A percentile compares a stretch with the other conserved stretches of the same genome.
phyloP scores from a whole-genome alignment of 2,329 filamentous ascomycete genomes.

The Nigrograna mackinnonii region DNA sequence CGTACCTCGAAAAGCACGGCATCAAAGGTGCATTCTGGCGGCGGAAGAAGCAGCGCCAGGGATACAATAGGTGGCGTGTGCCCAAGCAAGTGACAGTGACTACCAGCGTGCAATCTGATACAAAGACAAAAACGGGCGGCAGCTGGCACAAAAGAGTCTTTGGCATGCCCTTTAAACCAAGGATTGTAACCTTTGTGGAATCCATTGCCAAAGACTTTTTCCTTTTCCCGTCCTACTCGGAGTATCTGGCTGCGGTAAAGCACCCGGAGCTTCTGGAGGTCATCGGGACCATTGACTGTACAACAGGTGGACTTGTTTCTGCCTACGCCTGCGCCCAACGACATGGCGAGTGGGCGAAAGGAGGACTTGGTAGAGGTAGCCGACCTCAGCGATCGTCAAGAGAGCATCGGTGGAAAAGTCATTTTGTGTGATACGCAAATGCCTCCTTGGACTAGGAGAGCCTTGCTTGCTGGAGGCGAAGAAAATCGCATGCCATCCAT shows the following conservation, averaged over 20 bases:
- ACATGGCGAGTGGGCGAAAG: slow-evolving; percentile 70
- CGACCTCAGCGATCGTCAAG: slow-evolving; percentile 74
- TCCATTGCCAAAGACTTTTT: slow-evolving; percentile 81
- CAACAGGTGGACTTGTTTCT: slow-evolving; percentile 79
- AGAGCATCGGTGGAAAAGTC: slow-evolving; percentile 93
- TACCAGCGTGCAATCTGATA: too few relatives aligned
- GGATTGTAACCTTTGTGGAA: slow-evolving; percentile 87
- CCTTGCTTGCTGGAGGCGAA: slow-evolving; percentile 91
- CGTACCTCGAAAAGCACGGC: slow-evolving; percentile 96
- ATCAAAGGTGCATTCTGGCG: slow-evolving; percentile 88
- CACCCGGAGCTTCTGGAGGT: slow-evolving; percentile 81
- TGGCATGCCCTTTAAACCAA: slow-evolving; percentile 79
- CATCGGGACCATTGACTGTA: slow-evolving; percentile 71
- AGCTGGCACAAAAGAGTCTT: slow-evolving; percentile 91
- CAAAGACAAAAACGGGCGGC: too few relatives aligned
- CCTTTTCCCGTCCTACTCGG: slow-evolving; percentile 71
- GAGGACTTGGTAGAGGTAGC: slow-evolving; percentile 77
- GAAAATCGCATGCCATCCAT: slow-evolving; percentile 94
- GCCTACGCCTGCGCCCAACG: slow-evolving; percentile 85
- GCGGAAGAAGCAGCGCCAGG: slow-evolving; percentile 86
- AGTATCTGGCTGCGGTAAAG: slow-evolving; percentile 67
- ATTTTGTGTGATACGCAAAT: slow-evolving; percentile 90
- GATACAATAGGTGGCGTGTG: slow-evolving; percentile 88
- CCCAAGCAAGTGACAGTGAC: too few relatives aligned
- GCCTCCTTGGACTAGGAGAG: slow-evolving; percentile 85